Percentiles rank a stretch among this genome's conserved stretches.
phyloP scores from a whole-genome alignment of 2,329 filamentous ascomycete genomes.

The Escovopsis sp. region DNA sequence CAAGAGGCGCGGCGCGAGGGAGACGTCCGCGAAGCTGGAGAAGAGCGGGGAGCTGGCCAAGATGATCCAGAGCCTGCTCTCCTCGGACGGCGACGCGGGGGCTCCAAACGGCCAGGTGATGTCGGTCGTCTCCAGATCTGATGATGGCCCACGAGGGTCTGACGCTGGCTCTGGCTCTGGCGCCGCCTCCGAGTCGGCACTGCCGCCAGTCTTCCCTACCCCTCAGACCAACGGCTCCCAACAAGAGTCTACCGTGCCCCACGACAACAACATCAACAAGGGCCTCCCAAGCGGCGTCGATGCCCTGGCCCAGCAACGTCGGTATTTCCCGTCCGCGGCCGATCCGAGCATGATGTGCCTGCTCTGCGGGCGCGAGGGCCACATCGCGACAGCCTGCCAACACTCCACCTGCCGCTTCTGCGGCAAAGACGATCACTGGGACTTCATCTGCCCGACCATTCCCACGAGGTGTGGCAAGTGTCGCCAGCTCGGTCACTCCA shows the following conservation, averaged over 20 bases:
- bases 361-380: slow-evolving; percentile 33
- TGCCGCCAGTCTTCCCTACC: neutral
- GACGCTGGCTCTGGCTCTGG: neutral
- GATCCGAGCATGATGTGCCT: slow-evolving; percentile 31
- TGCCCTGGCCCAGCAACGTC: slow-evolving; percentile 24
- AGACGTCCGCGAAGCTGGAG: slow-evolving; percentile 13
- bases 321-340: slow-evolving; percentile 36
- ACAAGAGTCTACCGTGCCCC: slow-evolving; percentile 1
- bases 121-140: neutral
- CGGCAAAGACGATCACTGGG: slow-evolving; percentile 27
- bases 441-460: slow-evolving; percentile 33
- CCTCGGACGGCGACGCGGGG: neutral
- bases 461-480: slow-evolving; percentile 41
- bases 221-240: neutral
- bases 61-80: slow-evolving; percentile 9
- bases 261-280: slow-evolving; percentile 9
- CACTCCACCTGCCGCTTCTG: slow-evolving; percentile 33
- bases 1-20: slow-evolving; percentile 19
- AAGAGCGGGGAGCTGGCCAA: slow-evolving; percentile 11
- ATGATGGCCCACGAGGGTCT: neutral
- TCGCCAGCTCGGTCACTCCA: slow-evolving; percentile 43
- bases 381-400: slow-evolving; percentile 30
- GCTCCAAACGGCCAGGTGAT: too few species aligned
- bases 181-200: neutral
- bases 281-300: slow-evolving; percentile 16